These are phyloP conservation scores for Vitis hybrid DNA, from an alignment of 177 flowering plant species.

Conservation along the genomic window DNA sequence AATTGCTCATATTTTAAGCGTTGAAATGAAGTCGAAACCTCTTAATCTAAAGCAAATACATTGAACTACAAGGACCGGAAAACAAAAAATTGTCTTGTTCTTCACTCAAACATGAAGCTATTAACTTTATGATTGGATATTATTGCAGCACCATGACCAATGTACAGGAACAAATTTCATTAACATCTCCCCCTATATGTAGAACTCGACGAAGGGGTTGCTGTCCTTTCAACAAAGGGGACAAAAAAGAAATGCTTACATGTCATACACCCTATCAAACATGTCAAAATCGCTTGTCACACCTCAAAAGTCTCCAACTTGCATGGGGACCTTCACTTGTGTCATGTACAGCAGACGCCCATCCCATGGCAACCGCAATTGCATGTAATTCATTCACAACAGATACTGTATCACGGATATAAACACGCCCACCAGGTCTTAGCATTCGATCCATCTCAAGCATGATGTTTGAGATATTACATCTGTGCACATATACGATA, in stretches of 20 bases:
- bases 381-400: conserved; percentile 49
- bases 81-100: no score
- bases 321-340: conserved; percentile 79
- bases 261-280: conserved; percentile 5
- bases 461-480: conserved; percentile 70
- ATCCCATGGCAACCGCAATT: conserved; percentile 63
- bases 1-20: no score
- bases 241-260: background rate
- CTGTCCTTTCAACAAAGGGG: no score
- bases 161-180: background rate
- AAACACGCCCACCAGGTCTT: conserved; percentile 83
- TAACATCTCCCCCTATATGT: background rate
- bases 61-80: no score
- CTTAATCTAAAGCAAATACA: no score
- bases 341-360: conserved; percentile 45
- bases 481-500: conserved; percentile 32
- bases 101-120: no score
- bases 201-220: background rate
- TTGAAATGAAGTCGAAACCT: no score
- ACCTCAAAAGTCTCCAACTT: conserved; percentile 54
- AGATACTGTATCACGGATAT: conserved; percentile 53
- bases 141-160: background rate
- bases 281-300: conserved; percentile 51
- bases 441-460: conserved; percentile 92
- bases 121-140: no score